Base-by-base conservation (phyloP, 1,284 basidiomycete species). In the Apiotrichum sp. region DNA sequence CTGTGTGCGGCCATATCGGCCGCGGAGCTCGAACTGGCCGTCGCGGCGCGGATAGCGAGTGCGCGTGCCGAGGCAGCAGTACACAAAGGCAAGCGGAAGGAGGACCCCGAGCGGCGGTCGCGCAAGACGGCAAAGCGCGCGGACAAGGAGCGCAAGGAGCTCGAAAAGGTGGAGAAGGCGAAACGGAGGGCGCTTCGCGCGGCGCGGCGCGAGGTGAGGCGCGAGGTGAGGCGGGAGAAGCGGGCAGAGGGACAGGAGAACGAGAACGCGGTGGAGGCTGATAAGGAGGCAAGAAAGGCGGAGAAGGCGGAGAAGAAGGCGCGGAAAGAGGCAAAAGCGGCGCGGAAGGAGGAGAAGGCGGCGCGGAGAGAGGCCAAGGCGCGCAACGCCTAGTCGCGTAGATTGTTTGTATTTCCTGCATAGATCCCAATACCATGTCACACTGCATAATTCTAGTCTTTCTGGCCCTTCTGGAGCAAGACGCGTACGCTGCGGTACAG, bases 81-180 rank as follows among this genome's bases (percentile, higher is more conserved):
- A 16, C 16, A 40, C 33, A 49, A 45, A 31, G 36, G 40, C 14
- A 8, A 56, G 16, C 35, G 40, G 16, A 55, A 55, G 31, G 46
- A 45, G 33, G 46, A 35, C 29, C 42, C 50, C 38, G 65, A 66
- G 49, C 64, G 50, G 45, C 64, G 65, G 46, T 66, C 65, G 36
- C 44, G 58, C 46, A 52, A 47, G 34, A 55, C 53, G 48, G 48
- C 47, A 61, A 57, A 16, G 62, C 57, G 36, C 56, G 61, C 53
- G 13, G 50, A 50, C 47, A 65, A 64, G 47, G 62, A 42, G 13
- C 56, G 54, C 14, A 59, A 55, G 57, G 56, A 54, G 35, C 32
- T 43, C 43, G 51, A 47, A 43, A 65, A 61, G 50, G 53, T 40
- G 9, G 56, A 47, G 38, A 63, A 63, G 62, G 55, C 44, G 42